These are phyloP conservation scores for Medicago arabica DNA, from an alignment of 306 rosid genomes.

Conservation along the genomic window DNA sequence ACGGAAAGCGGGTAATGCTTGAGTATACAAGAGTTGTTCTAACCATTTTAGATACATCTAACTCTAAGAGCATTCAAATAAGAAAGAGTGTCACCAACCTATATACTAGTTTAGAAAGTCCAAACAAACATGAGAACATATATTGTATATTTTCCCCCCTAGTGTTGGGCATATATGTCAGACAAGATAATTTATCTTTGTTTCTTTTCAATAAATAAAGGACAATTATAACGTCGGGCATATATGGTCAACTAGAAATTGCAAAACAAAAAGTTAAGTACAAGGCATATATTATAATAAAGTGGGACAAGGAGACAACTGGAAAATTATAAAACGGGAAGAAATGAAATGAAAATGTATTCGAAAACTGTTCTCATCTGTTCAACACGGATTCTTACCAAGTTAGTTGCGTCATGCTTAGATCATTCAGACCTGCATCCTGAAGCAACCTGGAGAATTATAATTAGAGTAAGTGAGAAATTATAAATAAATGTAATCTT, in stretches of 20 bases:
- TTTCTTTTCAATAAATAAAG: conserved; percentile 17
- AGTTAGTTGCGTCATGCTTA: conserved; percentile 78
- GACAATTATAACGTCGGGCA: conserved; percentile 6
- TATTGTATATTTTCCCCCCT: not conserved
- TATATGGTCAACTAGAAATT: conserved; percentile 11
- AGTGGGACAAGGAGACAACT: too few relatives aligned
- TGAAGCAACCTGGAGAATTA: conserved; percentile 76
- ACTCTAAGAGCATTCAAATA: not conserved
- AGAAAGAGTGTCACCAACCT: not conserved
- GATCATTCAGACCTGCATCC: conserved; percentile 82
- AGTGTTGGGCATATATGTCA: too few relatives aligned
- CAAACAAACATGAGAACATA: not conserved
- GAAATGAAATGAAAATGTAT: too few relatives aligned
- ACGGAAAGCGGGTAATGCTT: not conserved
- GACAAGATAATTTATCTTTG: not conserved
- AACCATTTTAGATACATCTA: not conserved
- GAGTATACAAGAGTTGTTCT: not conserved
- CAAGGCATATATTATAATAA: too few relatives aligned
- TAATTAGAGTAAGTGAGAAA: conserved; percentile 31
- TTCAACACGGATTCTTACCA: conserved; percentile 59
- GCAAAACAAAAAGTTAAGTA: too few relatives aligned
- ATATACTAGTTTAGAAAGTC: not conserved
- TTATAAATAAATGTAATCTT: conserved; percentile 27
- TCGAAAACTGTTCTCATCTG: too few relatives aligned
- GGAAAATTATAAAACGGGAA: too few relatives aligned